A percentile compares a stretch with the other conserved stretches of the same genome.
Conservation (phyloP, 352 stramenopile genomes). For the Aphanomyces astaci region DNA sequence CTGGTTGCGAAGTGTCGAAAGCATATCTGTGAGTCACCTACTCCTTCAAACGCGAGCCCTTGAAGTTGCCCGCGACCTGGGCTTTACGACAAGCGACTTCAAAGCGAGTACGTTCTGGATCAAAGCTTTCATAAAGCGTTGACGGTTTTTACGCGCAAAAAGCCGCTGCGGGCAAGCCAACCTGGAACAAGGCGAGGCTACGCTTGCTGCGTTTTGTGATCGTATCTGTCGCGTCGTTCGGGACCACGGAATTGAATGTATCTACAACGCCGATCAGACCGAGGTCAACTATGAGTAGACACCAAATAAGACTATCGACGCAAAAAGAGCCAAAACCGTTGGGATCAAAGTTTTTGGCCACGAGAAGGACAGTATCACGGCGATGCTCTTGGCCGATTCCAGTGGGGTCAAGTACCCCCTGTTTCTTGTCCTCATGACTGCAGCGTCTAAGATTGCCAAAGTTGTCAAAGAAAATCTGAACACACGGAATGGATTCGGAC, state of each 20-base stretch:
- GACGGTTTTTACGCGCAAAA: neutral
- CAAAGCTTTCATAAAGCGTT: neutral
- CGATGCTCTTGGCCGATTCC: constrained; percentile 16
- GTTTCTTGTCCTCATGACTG: constrained; percentile 30
- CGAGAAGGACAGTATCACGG: constrained; percentile 28
- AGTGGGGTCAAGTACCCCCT: constrained; percentile 26
- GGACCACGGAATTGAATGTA: neutral
- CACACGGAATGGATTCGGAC: constrained; percentile 24
- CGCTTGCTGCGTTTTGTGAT: neutral
- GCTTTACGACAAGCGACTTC: neutral
- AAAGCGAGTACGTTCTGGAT: neutral
- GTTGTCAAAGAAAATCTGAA: constrained; percentile 15
- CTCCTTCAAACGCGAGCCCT: neutral
- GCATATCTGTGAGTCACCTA: neutral
- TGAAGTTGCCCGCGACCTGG: neutral
- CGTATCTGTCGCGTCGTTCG: neutral
- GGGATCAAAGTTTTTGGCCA: constrained; percentile 17
- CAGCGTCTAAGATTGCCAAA: neutral
- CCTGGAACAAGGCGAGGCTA: neutral
- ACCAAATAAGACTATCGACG: neutral
- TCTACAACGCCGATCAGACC: neutral
- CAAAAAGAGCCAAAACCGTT: neutral
- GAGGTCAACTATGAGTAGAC: neutral
- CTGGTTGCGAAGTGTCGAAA: neutral
- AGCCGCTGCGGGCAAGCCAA: neutral